Base-by-base conservation (phyloP, 31 red algal genomes). In the Asparagopsis taxiformis region DNA sequence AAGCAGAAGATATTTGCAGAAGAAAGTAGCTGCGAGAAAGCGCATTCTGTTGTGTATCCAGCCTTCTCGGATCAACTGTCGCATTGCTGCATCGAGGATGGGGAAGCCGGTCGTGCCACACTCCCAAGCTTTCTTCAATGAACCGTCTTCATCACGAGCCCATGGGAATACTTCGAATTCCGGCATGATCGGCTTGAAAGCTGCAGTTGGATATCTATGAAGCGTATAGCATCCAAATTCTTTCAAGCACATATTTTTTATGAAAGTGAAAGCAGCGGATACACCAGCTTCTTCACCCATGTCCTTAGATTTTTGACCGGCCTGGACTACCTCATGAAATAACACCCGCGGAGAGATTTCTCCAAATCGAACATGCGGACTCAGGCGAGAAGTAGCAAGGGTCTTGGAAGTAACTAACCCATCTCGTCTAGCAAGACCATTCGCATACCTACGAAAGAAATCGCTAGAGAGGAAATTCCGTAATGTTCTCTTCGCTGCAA, bases 31-130 rank as follows among this genome's bases (percentile, higher is more conserved):
- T 2, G 62, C 80, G 0, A 95, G 73, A 56, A 82, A 95, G 31
- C 92, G 76, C 75, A 95, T 75, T 0, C 67, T 53, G 59, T 84
- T 74, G 65, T 89, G 95, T 20, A 91, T 54, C 95, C 95, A 98
- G 11, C 95, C 95, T 15, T 88, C 75, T n/a, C 62, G 56, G 1
- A 54, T 55, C 31, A 98, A 72, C 68, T 93, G 79, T 10, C 90
- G 72, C 85, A 93, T 93, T 32, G 80, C 79, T 16, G 95, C 95
- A 67, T 98, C 95, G 22, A 98, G 68, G 36, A 93, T 75, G 17
- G 95, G 95, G 68, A 93, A 98, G 1, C 95, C 95, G 15, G 90
- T 98, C 11, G 61, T 74, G 1, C 90, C 89, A 19, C 37, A 60
- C 44, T 85, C 66, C 83, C 88, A 98, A 39, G 82, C 74, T 11